Evolutionary conservation across 179 eudicot genomes (phyloP).

Genomic region (Beta macrorhiza): DNA sequence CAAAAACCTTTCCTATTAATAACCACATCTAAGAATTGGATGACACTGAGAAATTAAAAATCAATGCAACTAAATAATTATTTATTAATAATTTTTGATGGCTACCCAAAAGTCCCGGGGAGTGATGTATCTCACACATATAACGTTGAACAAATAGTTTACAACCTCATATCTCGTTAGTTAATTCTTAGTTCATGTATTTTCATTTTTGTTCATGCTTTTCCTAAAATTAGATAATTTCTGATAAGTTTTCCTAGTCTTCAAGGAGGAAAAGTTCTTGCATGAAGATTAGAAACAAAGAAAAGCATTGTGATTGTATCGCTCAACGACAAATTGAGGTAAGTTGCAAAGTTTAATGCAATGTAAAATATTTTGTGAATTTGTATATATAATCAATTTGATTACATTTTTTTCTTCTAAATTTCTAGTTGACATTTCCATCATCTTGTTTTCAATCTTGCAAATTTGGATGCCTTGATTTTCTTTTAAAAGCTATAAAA

Average conservation of each 20-base stretch:
- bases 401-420: not conserved
- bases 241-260: not conserved
- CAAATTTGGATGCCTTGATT: not conserved
- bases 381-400: not conserved
- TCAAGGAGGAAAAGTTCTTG: not conserved
- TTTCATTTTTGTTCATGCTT: not conserved
- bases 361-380: not conserved
- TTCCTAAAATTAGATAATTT: not conserved
- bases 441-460: no score
- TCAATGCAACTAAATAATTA: no score
- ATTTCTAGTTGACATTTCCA: not conserved
- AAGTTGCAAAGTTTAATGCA: not conserved
- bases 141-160: not conserved
- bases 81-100: not conserved
- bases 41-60: no score
- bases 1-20: no score
- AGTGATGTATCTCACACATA: slow-evolving; percentile 15
- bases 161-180: slow-evolving; percentile 2
- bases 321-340: not conserved
- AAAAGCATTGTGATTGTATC: not conserved
- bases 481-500: no score
- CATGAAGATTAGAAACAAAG: not conserved
- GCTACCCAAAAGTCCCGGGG: not conserved
- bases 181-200: not conserved
- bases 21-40: no score